A percentile compares a stretch with the other conserved stretches of the same genome.
These are phyloP conservation scores for Chenopodium suecicum DNA, from an alignment of 148 eudicot genomes.

Conservation along the genomic window DNA sequence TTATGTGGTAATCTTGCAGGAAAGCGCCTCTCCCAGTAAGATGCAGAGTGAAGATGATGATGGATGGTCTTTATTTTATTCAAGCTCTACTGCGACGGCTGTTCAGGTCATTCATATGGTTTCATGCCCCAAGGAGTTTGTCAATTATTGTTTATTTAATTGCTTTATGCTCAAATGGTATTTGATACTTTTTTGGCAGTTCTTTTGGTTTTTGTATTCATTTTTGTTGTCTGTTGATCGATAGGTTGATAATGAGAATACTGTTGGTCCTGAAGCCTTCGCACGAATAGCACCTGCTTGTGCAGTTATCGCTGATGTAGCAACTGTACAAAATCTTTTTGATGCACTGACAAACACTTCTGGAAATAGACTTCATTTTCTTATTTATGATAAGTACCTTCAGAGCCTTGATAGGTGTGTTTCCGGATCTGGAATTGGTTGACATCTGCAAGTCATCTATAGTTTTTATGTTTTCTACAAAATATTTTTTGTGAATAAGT, in stretches of 20 bases:
- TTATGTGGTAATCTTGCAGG: conserved; percentile 38
- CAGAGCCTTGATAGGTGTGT: conserved; percentile 72
- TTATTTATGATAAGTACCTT: conserved; percentile 74
- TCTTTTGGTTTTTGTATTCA: not conserved
- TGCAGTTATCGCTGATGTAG: conserved; percentile 65
- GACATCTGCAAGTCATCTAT: not conserved
- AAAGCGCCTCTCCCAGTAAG: conserved; percentile 38
- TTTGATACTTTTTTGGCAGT: not conserved
- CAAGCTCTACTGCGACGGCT: conserved; percentile 69
- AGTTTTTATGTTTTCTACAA: not conserved
- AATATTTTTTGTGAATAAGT: too few species aligned
- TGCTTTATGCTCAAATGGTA: not conserved
- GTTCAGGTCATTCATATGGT: conserved; percentile 51
- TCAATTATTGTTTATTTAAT: conserved; percentile 7
- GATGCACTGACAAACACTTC: conserved; percentile 69
- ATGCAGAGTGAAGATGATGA: conserved; percentile 63
- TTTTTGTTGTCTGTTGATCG: conserved; percentile 5
- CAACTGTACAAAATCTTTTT: conserved; percentile 78
- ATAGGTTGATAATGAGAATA: conserved; percentile 68
- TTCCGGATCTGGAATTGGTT: conserved; percentile 18
- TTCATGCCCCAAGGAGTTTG: not conserved
- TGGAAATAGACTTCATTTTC: conserved; percentile 73
- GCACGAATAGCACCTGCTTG: conserved; percentile 78
- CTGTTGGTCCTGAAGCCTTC: conserved; percentile 82
- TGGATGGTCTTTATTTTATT: conserved; percentile 75